phyloP scores from a whole-genome alignment of 169 alveolate species.

The Babesia divergens region DNA sequence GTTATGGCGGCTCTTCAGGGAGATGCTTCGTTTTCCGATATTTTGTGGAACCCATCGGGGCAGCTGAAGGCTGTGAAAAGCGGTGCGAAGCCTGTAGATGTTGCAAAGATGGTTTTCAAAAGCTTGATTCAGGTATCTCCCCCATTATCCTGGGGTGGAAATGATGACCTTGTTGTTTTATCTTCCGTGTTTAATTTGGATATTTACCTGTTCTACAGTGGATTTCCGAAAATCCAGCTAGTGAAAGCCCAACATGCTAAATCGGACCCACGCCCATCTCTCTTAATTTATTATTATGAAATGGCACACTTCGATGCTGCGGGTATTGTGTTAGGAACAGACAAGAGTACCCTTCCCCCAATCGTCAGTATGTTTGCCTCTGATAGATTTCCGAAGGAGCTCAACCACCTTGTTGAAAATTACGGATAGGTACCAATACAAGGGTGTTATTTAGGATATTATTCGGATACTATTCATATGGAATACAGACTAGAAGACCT shows the following conservation, averaged over 20 bases:
- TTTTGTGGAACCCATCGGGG: constrained; percentile 35
- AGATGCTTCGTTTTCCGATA: constrained; percentile 1
- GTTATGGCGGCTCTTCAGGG: constrained; percentile 9
- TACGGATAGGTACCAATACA: too few species aligned
- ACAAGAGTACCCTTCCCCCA: not conserved
- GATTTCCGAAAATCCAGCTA: constrained; percentile 5
- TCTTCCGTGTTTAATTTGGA: constrained; percentile 24
- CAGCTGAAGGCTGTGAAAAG: not conserved
- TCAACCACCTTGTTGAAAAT: not conserved
- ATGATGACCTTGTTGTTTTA: constrained; percentile 48
- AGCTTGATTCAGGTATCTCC: not conserved
- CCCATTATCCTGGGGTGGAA: constrained; percentile 50
- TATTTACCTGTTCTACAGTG: constrained; percentile 26
- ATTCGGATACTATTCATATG: too few species aligned
- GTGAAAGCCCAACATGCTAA: not conserved
- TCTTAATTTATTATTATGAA: constrained; percentile 36
- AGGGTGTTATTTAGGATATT: too few species aligned
- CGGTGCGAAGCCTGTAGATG: constrained; percentile 17
- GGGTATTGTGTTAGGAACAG: constrained; percentile 8
- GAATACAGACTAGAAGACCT: too few species aligned
- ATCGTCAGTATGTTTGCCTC: constrained; percentile 7
- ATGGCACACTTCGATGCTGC: constrained; percentile 59
- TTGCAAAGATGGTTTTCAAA: constrained; percentile 20
- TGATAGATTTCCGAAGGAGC: not conserved
- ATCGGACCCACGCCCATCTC: constrained; percentile 1